Conservation (phyloP, 2,329 filamentous ascomycete species). For the Gaeumannomyces tritici region DNA sequence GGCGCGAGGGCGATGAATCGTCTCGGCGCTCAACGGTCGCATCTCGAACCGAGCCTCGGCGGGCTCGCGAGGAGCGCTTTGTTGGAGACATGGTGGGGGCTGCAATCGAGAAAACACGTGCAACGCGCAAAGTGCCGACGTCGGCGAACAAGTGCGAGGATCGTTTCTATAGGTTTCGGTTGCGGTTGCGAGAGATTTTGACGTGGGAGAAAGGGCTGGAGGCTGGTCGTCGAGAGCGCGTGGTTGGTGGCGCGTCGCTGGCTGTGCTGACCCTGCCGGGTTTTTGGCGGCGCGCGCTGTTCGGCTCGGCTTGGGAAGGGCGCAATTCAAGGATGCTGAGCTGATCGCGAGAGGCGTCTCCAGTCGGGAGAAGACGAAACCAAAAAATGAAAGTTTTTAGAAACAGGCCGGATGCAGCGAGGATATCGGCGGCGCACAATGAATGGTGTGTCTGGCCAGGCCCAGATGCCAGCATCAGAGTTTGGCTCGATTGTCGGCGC, state of each 20-base stretch:
- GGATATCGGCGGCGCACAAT: neutral
- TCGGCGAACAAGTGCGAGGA: neutral
- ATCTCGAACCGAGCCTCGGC: slow-evolving; percentile 10
- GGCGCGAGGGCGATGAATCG: slow-evolving; percentile 49
- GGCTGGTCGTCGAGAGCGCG: neutral
- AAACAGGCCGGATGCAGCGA: neutral
- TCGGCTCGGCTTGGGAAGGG: neutral
- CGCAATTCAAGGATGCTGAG: neutral
- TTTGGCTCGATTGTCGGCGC: neutral
- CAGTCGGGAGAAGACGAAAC: slow-evolving; percentile 3
- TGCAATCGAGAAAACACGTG: neutral
- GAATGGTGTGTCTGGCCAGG: neutral
- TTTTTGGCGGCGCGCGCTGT: neutral
- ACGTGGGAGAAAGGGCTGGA: neutral
- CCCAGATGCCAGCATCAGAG: neutral
- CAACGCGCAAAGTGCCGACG: neutral
- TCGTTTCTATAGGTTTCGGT: neutral
- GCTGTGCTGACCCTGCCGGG: neutral
- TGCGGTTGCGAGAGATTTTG: no score
- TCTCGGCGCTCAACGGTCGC: slow-evolving; percentile 20
- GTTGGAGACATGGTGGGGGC: slow-evolving; percentile 1
- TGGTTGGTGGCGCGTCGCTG: neutral
- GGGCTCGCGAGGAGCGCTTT: slow-evolving; percentile 2
- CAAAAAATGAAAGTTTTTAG: slow-evolving; percentile 4
- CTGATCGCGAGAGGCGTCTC: slow-evolving; percentile 1